Evolutionary conservation across 257 asterid species (phyloP), one percentile per base, ranked within the genome.

Genomic region (Fraxinus americana): DNA sequence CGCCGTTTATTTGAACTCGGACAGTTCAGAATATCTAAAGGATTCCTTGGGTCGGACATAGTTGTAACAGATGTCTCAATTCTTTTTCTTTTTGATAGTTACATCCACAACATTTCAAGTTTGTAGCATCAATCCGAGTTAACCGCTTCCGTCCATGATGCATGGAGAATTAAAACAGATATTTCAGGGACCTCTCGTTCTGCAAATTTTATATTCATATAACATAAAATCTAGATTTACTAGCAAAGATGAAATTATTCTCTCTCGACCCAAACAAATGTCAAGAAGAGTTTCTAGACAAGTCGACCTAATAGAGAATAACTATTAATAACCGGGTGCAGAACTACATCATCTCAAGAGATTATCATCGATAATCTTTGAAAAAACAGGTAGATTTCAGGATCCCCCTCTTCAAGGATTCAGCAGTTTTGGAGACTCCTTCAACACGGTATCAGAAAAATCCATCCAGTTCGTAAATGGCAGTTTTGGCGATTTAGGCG

Each of bases 401-500:
- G 10, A 74, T 9, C 0, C 30, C 11, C 43, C 12, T 10, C 74
- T 73, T 67, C 78, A 79, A 36, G 23, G 54, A 73, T 75, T 36
- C 75, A 61, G 80, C 45, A 39, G 76, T 78, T 82, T 45, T 59
- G 92, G 95, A 12, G 91, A 38, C 48, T 81, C 89, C 25, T 79
- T 84, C 86, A 90, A 25, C 74, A 63, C 41, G 75, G 88, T 82
- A 67, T 85, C 91, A 43, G 82, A 79, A 70, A 77, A n/a, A 66
- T 84, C 90, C 39, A 80, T 85, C 97, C 94, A 85, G 79, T 70
- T 79, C 85, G 65, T 81, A 63, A 72, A 72, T 1, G 80, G 76
- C 19, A 83, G 77, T 79, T 66, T 80, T 4, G 92, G 88, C 9
- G 96, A 89, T 77, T 78, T 71, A n/a, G 92, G 88, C 7, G 96